Conservation (phyloP, 1,139 yeast species). For the Torulaspora globosa region DNA sequence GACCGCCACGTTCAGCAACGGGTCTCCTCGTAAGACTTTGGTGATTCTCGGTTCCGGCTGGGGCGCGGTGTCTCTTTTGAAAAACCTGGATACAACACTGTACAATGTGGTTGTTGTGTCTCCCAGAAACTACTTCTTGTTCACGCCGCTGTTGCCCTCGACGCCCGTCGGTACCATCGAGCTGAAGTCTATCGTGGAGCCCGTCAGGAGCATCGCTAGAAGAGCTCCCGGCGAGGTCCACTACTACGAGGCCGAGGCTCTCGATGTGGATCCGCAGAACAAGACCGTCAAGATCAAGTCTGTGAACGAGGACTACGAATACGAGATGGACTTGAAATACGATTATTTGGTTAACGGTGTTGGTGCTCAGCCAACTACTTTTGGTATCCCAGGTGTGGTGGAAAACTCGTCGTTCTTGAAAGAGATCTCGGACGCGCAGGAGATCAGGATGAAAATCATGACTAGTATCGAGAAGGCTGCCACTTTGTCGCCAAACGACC, state of each 20-base stretch:
- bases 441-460: conserved; percentile 71
- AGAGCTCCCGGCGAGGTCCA: conserved; percentile 73
- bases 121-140: conserved; percentile 90
- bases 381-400: conserved; percentile 89
- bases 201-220: conserved; percentile 70
- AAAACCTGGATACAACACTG: conserved; percentile 77
- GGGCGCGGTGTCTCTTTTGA: conserved; percentile 83
- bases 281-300: conserved; percentile 58
- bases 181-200: conserved; percentile 83
- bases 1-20: conserved; percentile 56
- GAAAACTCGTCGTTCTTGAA: conserved; percentile 82
- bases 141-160: conserved; percentile 90
- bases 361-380: conserved; percentile 89
- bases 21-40: conserved; percentile 78
- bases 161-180: conserved; percentile 93
- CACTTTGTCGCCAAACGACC: conserved; percentile 66
- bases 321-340: conserved; percentile 51
- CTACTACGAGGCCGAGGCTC: conserved; percentile 89
- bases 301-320: conserved; percentile 36
- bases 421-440: conserved; percentile 78
- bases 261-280: conserved; percentile 65
- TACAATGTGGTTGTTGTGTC: conserved; percentile 88
- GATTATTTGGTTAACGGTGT: conserved; percentile 86
- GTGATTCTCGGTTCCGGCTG: conserved; percentile 92
- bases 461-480: conserved; percentile 81